Base-by-base conservation (phyloP, 768 basidiomycete genomes). In the Tulasnella sp. region DNA sequence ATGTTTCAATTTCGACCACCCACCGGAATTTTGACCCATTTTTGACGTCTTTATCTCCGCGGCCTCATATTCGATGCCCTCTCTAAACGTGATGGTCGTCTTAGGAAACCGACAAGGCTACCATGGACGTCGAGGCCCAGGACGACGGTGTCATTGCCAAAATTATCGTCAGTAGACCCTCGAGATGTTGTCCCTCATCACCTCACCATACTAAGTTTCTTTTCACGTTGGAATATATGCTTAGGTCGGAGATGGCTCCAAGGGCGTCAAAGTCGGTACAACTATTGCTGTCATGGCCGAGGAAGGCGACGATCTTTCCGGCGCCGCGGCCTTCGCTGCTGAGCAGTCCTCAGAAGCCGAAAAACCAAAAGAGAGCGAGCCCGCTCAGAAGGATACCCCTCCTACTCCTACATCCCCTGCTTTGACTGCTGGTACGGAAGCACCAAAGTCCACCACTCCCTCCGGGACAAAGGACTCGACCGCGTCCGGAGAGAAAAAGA, bases 81-180 rank as follows among this genome's bases (percentile, higher is more conserved):
- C 37, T 32, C 32, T 35, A 23, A 40, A 37, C 37, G 71, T 42
- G 71, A 40, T 72, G 44, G 16, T 5, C 70, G 11, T 20, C 20
- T 23, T 76, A 97, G 95, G 98, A 99, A 92, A 99, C 98, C 75
- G 98, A 99, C 91, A 99, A 99, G 89, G 97, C 98, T 29, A 96
- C 96, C 71, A 99, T 99, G 85, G 98, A 99, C 86, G 97, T 99
- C 46, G 98, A 99, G 86, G 95, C 98, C 11, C 96, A 96, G 86
- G 98, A 99, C 61, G 98, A 99, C 81, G 98, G 98, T 81, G 86
- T 99, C 80, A 87, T 99, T 79, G 96, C 93, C 74, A 99, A 99
- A 89, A 98, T 99, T 81, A 91, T 99, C 77, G 96, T 96, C 85
- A 78, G 94, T 86, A 6, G 37, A 39, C 40, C 35, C 13, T 23